These are phyloP conservation scores for Tilletia setariae DNA, from an alignment of 1,284 basidiomycete species.

Conservation along the genomic window DNA sequence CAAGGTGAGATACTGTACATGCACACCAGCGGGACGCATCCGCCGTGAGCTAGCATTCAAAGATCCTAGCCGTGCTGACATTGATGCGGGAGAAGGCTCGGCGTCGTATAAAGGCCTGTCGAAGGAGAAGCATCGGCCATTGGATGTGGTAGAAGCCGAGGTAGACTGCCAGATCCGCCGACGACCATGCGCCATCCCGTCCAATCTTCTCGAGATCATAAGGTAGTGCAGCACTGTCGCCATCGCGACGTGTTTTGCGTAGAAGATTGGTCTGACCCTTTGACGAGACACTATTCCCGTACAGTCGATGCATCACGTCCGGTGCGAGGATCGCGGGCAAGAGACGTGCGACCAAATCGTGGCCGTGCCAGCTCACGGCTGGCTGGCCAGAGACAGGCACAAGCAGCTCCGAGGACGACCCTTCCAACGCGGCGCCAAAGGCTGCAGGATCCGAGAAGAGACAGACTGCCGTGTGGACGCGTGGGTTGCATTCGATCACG, in stretches of 20 bases:
- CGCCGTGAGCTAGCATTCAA: constrained; percentile 40
- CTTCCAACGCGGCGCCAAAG: constrained; percentile 24
- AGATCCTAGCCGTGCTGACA: constrained; percentile 41
- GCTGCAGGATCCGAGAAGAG: constrained; percentile 45
- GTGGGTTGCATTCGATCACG: constrained; percentile 58
- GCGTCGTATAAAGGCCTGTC: constrained; percentile 30
- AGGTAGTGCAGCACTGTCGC: too few species aligned
- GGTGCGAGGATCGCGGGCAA: constrained; percentile 43
- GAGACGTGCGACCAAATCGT: constrained; percentile 54
- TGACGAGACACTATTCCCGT: not conserved
- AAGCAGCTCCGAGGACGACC: constrained; percentile 17
- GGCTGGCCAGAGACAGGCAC: constrained; percentile 28
- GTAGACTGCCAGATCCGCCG: constrained; percentile 35
- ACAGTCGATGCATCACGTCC: not conserved
- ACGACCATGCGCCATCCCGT: constrained; percentile 28
- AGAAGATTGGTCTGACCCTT: too few species aligned
- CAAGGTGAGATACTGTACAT: too few species aligned
- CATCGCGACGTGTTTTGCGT: too few species aligned
- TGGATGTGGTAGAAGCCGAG: constrained; percentile 40
- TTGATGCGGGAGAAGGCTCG: constrained; percentile 38
- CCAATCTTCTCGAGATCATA: constrained; percentile 26
- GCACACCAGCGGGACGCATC: too few species aligned
- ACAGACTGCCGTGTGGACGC: constrained; percentile 57
- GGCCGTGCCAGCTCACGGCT: constrained; percentile 55
- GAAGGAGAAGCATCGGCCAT: constrained; percentile 35